Evolutionary conservation across 345 rosid genomes (phyloP).

Genomic region (Tarenaya hassleriana): DNA sequence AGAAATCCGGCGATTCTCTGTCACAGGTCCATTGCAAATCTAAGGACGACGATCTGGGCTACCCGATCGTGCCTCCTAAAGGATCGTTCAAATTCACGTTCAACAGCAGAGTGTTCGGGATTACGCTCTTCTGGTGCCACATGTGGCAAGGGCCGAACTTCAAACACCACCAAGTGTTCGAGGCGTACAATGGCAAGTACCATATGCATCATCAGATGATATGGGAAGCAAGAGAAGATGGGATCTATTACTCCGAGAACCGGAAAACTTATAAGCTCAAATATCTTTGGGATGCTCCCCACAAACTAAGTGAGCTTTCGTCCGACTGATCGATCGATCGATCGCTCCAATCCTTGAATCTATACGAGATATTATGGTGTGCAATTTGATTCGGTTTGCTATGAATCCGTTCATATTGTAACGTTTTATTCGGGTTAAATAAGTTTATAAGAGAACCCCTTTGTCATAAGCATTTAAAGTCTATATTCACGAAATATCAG

Average conservation of each 20-base stretch:
- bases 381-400: too few species aligned
- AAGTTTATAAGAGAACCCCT: too few species aligned
- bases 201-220: not conserved
- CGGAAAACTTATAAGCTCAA: not conserved
- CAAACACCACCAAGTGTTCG: conserved; percentile 9
- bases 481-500: too few species aligned
- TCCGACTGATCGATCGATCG: too few species aligned
- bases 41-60: conserved; percentile 16
- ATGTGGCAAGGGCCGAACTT: conserved; percentile 17
- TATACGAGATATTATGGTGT: too few species aligned
- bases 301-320: too few species aligned
- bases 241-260: not conserved
- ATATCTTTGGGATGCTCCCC: not conserved
- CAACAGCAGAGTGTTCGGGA: not conserved
- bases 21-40: conserved; percentile 21
- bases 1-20: too few species aligned
- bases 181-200: too few species aligned
- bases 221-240: conserved; percentile 21
- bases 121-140: conserved; percentile 17
- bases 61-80: not conserved
- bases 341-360: too few species aligned
- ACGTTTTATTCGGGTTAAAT: too few species aligned
- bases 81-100: not conserved
- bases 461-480: too few species aligned
- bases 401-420: too few species aligned